Base-by-base conservation (phyloP, 2,329 filamentous ascomycete species). In the Claviceps purpurea region DNA sequence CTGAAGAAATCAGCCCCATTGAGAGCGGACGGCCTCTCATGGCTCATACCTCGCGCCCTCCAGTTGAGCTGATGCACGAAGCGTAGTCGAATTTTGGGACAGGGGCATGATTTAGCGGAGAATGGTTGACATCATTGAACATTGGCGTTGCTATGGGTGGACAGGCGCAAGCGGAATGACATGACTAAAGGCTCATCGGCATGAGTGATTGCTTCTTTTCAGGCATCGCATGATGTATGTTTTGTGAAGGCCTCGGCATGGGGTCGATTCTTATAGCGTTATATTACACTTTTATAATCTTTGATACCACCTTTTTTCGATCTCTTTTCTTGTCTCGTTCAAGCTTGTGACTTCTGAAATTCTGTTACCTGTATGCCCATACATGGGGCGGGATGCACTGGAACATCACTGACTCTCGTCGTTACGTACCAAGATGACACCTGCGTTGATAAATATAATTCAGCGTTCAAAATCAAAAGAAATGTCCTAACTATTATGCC, bases 41-140 rank as follows among this genome's bases (percentile, higher is more conserved):
- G 67, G 75, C 77, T 24, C 78, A 84, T 59, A 85, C 82, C 2
- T 58, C 76, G 2, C 71, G 81, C 49, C 82, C 82, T 22, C 82
- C 82, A 0, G 72, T 85, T 7, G 82, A 85, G 70, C 68, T 85
- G 57, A 84, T 85, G 76, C 64, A 72, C 49, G 62, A 73, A 56
- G 62, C 61, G 44, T 67, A 58, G 57, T 50, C 49, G 24, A 34
- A 2, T 20, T 47, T 20, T 16, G 5, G 26, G 14, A 26, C 7
- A 26, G 34, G 26, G 34, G 13, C 18, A 39, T 24, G 1, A 34
- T 16, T 16, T 16, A 26, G 22, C 22, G 22, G 13, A 47, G 26
- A 37, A 20, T 16, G 42, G 34, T 45, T 45, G 11, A 5, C 30
- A 45, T 18, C 5, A 42, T 20, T 14, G 2, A 50, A 13, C 41